Evolutionary conservation across 208 protist genomes (phyloP).

Genomic region (Leishmania major): DNA sequence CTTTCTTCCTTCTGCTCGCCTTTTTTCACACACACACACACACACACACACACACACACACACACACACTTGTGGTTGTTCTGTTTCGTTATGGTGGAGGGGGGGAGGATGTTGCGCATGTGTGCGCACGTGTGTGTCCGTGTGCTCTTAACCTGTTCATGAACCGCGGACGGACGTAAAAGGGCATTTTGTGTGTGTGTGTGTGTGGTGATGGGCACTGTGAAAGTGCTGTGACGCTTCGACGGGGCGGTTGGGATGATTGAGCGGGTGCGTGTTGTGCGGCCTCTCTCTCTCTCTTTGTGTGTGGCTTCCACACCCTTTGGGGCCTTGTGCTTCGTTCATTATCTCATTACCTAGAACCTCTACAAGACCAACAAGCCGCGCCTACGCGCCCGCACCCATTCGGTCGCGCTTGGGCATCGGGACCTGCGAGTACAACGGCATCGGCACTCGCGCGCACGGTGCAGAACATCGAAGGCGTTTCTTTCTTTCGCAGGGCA

Average conservation of each 20-base stretch:
- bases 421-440: not conserved
- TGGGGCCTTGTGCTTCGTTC: not conserved
- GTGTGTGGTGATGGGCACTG: not conserved
- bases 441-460: not conserved
- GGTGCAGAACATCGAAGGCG: not conserved
- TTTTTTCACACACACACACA: not conserved
- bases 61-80: not conserved
- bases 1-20: not conserved
- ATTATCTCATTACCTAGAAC: not conserved
- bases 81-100: not conserved
- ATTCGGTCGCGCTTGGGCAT: not conserved
- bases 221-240: not conserved
- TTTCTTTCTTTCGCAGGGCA: not conserved
- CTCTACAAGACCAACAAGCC: not conserved
- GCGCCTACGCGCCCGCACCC: not conserved
- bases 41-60: not conserved
- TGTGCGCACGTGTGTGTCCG: not conserved
- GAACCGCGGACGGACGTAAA: not conserved
- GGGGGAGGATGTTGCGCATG: not conserved
- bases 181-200: not conserved
- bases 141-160: not conserved
- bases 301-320: not conserved
- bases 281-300: not conserved
- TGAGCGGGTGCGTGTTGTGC: not conserved
- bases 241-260: not conserved